Base-by-base conservation (phyloP, 2,329 filamentous ascomycete species). In the Orbilia blumenaviensis region DNA sequence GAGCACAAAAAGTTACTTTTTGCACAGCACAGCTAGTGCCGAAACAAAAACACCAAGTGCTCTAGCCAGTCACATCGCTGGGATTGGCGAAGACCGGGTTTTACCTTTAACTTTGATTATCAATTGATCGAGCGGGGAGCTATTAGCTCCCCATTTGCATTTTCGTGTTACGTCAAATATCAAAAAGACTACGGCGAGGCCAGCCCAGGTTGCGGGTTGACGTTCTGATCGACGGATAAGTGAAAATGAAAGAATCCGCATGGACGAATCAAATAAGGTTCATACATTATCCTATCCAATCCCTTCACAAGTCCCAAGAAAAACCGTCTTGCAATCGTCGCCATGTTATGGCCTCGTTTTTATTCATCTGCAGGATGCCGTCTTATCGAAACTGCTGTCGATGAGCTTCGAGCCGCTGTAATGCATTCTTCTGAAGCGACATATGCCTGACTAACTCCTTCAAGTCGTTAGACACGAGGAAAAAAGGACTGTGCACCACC, bases 211-310 rank as follows among this genome's bases (percentile, higher is more conserved):
- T 50, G 18, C 52, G 64, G 25, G 29, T 68, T 50, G 18, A 61
- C 52, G 25, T 60, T 61, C 52, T 61, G 64, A 68, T 68, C 54
- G 56, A 42, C 54, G 32, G 25, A 7, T 23, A 48, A 68, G 18
- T 7, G 27, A 29, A 5, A 50, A 21, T 63, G 58, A 63, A 64
- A 58, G 27, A 48, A 48, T 23, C 36, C 44, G 27, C 44, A 71
- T 25, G 10, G 18, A 29, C 14, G 29, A 21, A 21, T 38, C 18
- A 16, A 62, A 54, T 61, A 62, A 48, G 10, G 16, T 36, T 48
- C 27, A 14, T 44, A 29, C 1, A n/a, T 32, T 61, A 29, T 23
- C 32, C 41, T 23, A 32, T 58, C 36, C 14, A 27, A 3, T 27
- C 18, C 10, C 14, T 29, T 23, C 29, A 64, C 29, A 5, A 41